Evolutionary conservation across 371 early-diverging fungal species (phyloP), one percentile per base, ranked within the genome.

Genomic region (Lichtheimia ramosa): DNA sequence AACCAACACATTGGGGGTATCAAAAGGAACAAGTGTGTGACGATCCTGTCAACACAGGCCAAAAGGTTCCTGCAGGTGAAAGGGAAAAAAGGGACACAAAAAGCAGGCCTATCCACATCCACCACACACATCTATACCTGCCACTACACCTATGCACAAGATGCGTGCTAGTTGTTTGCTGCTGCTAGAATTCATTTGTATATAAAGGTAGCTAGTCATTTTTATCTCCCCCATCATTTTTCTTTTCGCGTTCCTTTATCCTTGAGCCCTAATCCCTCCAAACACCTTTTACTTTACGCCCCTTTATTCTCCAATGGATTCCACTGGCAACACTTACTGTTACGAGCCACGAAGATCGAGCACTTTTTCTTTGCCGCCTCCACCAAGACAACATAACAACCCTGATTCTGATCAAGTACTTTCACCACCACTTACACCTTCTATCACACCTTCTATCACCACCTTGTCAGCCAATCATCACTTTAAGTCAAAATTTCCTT

Each of bases 381-480:
- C 41, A 15, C 54, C 61, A 54, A 20, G 16, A 25, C 49, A 28
- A 18, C 63, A 40, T 48, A 20, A 10, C 53, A 54, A 60, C 25
- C 56, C 50, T 21, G 65, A 71, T 41, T 55, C 65, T 43, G 66
- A 70, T 28, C 58, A 66, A 48, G 73, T 72, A 13, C 59, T 75
- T 41, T 75, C 75, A 51, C 75, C 75, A 39, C 75, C 75, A 18
- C 59, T 72, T 34, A 75, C 75, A 42, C 75, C 75, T 40, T 66
- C 75, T 25, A 54, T 75, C 10, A 59, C 75, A 24, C 75, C 65
- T 46, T 55, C 52, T 43, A 49, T 54, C 20, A 50, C 46, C 15
- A 48, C 61, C 23, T 55, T 41, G 52, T 46, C 46, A 46, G 46
- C 67, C n/a, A 34, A 70, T 20, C 56, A 69, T 41, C 68, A 63